A percentile compares a stretch with the other conserved stretches of the same genome.
phyloP scores from a whole-genome alignment of 1,284 basidiomycete species.

The Ustilago esculenta region DNA sequence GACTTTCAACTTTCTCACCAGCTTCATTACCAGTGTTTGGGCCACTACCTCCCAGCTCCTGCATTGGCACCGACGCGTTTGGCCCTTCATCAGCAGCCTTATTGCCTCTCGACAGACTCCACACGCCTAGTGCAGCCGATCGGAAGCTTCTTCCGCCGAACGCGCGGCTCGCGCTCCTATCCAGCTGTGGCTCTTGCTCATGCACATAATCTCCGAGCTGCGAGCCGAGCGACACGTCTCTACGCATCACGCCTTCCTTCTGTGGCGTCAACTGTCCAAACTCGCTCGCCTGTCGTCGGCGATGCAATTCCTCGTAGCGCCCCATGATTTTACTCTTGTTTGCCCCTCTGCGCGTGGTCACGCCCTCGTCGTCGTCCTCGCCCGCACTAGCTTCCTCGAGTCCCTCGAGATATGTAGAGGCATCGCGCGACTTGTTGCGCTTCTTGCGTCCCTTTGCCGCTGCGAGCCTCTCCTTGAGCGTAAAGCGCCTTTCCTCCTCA shows the following conservation, averaged over 20 bases:
- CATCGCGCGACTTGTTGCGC: constrained; percentile 23
- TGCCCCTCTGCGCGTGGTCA: constrained; percentile 1
- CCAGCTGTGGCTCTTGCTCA: not conserved
- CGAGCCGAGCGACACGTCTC: constrained; percentile 22
- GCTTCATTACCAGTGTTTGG: not conserved
- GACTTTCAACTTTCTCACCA: no score
- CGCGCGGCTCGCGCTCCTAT: constrained; percentile 20
- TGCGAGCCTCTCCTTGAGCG: constrained; percentile 41
- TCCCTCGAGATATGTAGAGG: constrained; percentile 17
- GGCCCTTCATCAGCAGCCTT: not conserved
- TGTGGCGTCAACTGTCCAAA: constrained; percentile 26
- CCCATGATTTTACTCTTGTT: constrained; percentile 38
- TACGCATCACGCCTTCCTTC: constrained; percentile 7
- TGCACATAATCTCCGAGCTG: constrained; percentile 14
- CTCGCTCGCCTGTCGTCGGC: constrained; percentile 31
- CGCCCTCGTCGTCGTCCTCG: constrained; percentile 19
- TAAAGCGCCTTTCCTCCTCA: constrained; percentile 52
- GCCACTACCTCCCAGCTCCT: constrained; percentile 10
- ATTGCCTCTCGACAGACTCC: constrained; percentile 17
- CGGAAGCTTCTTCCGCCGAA: constrained; percentile 12
- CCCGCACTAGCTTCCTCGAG: constrained; percentile 15
- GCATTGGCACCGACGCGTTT: constrained; percentile 21
- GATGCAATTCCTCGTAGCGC: constrained; percentile 37
- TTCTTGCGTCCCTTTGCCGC: constrained; percentile 24
- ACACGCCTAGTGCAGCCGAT: constrained; percentile 34